Evolutionary conservation across 257 asterid species (phyloP).

Genomic region (Ophiorrhiza pumila): DNA sequence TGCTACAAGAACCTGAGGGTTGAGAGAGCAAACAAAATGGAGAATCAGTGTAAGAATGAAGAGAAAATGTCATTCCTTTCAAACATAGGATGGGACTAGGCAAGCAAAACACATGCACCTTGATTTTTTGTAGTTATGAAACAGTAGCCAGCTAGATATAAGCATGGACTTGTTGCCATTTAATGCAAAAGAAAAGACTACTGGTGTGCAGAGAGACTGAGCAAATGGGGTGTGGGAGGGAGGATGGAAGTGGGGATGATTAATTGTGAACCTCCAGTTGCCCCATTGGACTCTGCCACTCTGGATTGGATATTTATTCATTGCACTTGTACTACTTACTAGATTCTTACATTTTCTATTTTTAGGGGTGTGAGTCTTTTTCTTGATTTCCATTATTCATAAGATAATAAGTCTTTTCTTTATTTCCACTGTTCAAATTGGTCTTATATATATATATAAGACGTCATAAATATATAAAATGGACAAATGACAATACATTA

Average conservation of each 20-base stretch:
- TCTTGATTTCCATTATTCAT: too few species aligned
- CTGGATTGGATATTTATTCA: conserved; percentile 5
- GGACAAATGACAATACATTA: too few species aligned
- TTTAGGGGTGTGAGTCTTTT: not conserved
- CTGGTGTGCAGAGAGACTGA: not conserved
- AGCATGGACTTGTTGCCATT: conserved; percentile 16
- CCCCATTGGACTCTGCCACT: not conserved
- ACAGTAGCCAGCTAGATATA: not conserved
- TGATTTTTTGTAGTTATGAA: not conserved
- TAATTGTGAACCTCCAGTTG: not conserved
- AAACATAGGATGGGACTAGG: too few species aligned
- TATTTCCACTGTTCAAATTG: too few species aligned
- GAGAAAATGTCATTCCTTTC: not conserved
- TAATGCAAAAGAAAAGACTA: not conserved
- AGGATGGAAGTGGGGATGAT: not conserved
- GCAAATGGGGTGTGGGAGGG: not conserved
- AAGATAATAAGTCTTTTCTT: too few species aligned
- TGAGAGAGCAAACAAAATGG: not conserved
- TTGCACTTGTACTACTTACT: not conserved
- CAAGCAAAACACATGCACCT: conserved; percentile 11
- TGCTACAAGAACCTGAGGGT: conserved; percentile 10
- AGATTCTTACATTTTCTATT: not conserved
- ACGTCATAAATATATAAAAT: too few species aligned
- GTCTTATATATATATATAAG: too few species aligned
- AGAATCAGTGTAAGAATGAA: too few species aligned